Evolutionary conservation across 108 stramenopile genomes (phyloP).

Genomic region (Cyclostephanos tholiformis): DNA sequence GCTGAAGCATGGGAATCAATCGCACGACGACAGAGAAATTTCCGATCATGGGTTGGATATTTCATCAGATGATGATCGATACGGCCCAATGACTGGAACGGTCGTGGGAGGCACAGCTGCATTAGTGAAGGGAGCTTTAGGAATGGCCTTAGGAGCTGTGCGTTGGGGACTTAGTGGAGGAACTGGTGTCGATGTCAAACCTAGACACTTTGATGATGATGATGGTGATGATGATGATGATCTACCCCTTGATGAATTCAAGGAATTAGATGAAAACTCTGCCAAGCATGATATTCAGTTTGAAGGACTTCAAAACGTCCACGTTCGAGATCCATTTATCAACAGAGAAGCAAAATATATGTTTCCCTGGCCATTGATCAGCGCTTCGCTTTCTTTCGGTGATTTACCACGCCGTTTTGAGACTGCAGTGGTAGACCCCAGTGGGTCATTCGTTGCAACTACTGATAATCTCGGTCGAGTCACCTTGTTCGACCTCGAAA

Average conservation of each 20-base stretch:
- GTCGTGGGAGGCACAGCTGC: conserved; percentile 58
- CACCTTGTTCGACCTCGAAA: conserved; percentile 70
- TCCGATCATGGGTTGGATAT: conserved; percentile 7
- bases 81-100: conserved; percentile 36
- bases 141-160: conserved; percentile 53
- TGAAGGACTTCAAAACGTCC: conserved; percentile 2
- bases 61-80: conserved; percentile 32
- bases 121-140: conserved; percentile 57
- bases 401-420: conserved; percentile 76
- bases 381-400: conserved; percentile 51
- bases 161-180: conserved; percentile 56
- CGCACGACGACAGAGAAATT: not conserved
- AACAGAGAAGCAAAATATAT: conserved; percentile 25
- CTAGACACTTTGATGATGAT: conserved; percentile 10
- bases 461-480: conserved; percentile 81
- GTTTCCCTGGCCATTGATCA: conserved; percentile 39
- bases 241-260: conserved; percentile 17
- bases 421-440: conserved; percentile 67
- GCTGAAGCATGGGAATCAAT: conserved; percentile 2
- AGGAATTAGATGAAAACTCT: conserved; percentile 39
- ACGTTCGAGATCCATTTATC: not conserved
- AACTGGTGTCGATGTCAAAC: not conserved
- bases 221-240: conserved; percentile 23
- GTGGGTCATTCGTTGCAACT: conserved; percentile 65
- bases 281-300: conserved; percentile 3